Conservation (phyloP, 2,329 filamentous ascomycete species). For the Alternaria sp. region DNA sequence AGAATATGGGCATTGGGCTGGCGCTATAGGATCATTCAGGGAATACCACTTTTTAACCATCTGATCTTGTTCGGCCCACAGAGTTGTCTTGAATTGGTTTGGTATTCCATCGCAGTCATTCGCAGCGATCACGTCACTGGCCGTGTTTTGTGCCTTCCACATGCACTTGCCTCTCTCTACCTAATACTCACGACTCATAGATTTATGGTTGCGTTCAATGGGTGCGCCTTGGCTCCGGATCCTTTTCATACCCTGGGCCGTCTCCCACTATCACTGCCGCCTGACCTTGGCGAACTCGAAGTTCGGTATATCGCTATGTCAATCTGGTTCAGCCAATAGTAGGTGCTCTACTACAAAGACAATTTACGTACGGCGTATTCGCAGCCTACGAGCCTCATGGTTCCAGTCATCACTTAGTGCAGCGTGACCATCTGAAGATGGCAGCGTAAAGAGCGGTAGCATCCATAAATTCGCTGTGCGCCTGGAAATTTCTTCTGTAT, state of each 20-base stretch:
- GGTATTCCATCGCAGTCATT: background rate
- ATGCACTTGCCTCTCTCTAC: background rate
- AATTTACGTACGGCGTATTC: background rate
- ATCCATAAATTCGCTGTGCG: background rate
- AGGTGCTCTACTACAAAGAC: background rate
- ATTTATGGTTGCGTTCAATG: background rate
- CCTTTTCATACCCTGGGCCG: background rate
- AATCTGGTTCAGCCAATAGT: background rate
- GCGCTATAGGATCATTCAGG: slow-evolving; percentile 29
- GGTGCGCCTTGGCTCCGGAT: background rate
- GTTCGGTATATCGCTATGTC: background rate
- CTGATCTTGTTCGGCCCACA: background rate
- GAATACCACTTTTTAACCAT: slow-evolving; percentile 19
- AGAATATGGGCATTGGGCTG: slow-evolving; percentile 36
- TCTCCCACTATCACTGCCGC: background rate
- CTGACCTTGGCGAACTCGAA: background rate
- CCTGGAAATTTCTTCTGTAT: background rate
- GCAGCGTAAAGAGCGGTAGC: background rate
- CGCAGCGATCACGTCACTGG: background rate
- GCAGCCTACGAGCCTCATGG: background rate
- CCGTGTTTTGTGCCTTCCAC: background rate
- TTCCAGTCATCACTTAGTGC: background rate
- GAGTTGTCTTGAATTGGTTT: background rate
- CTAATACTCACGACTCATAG: background rate
- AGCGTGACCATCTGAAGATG: background rate